Conservation (phyloP, 495 filamentous ascomycete genomes). For the Schizothecium vesticola region DNA sequence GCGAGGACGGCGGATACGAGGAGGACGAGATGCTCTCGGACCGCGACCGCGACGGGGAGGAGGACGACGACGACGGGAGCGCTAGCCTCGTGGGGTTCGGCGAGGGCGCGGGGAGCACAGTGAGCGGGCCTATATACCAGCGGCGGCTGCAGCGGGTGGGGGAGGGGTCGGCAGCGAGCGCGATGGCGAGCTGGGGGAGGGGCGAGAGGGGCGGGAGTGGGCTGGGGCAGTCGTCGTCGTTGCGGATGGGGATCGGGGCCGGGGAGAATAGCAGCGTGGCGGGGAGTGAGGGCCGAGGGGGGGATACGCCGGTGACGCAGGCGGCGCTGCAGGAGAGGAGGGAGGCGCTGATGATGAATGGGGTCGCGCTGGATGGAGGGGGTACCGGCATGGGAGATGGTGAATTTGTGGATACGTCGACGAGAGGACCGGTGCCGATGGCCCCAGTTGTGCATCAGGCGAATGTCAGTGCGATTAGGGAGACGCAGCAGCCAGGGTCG, state of each 20-base stretch:
- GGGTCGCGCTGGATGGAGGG: slow-evolving; percentile 34
- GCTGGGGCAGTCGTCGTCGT: slow-evolving; percentile 31
- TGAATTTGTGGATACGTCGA: slow-evolving; percentile 42
- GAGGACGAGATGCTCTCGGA: slow-evolving; percentile 34
- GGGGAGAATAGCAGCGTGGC: slow-evolving; percentile 12
- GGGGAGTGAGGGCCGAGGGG: slow-evolving; percentile 15
- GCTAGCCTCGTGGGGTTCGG: slow-evolving; percentile 80
- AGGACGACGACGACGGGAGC: slow-evolving; percentile 65
- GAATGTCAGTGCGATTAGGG: slow-evolving; percentile 29
- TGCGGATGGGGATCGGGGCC: neutral
- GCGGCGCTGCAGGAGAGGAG: slow-evolving; percentile 37
- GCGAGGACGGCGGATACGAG: slow-evolving; percentile 29
- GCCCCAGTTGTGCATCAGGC: slow-evolving; percentile 20
- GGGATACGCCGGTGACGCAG: slow-evolving; percentile 37
- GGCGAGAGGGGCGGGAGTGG: slow-evolving; percentile 43
- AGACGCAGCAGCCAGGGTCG: slow-evolving; percentile 27
- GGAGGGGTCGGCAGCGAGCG: slow-evolving; percentile 16
- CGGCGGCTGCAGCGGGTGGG: slow-evolving; percentile 31
- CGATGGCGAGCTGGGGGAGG: slow-evolving; percentile 28
- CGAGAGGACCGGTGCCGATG: slow-evolving; percentile 36
- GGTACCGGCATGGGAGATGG: slow-evolving; percentile 24
- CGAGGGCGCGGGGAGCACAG: slow-evolving; percentile 76
- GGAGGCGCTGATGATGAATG: slow-evolving; percentile 42
- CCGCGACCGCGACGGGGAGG: slow-evolving; percentile 57
- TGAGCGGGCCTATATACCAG: slow-evolving; percentile 64